Base-by-base conservation (phyloP, 768 basidiomycete species). In the Suillus luteus region DNA sequence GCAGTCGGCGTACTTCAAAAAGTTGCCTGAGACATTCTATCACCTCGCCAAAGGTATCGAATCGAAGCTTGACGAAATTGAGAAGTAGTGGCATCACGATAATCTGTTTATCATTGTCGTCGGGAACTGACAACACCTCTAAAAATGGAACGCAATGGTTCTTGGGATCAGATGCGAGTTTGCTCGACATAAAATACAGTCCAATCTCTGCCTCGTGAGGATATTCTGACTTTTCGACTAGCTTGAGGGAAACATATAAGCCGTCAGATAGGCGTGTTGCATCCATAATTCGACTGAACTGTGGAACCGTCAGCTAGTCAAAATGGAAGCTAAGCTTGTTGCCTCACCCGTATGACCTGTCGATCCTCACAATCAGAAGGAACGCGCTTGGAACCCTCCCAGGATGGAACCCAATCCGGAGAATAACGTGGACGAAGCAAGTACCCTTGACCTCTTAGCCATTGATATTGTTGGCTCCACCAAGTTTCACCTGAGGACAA, bases 351-450 rank as follows among this genome's bases (percentile, higher is more conserved):
- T 19, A 43, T 1, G 14, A 44, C 12, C 17, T 38, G 2, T 10
- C 57, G 24, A 33, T 65, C 65, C 33, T 65, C 65, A 31, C 65
- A 65, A 22, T 2, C 17, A 1, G n/a, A 27, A 9, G 31, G 7
- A 24, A 8, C 17, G 9, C 38, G 61, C 2, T 55, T 57, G 11
- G n/a, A 65, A 54, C 31, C 35, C 22, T 38, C 44, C 78, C 78
- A 79, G 2, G 77, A 79, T 1, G 76, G 74, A 6, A 69, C 62
- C 78, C 78, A 79, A 35, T 70, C 72, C 1, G 77, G 77, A 14
- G 52, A 27, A 57, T 73, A 78, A 1, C 79, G 70, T 1, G 73
- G 64, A 0, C 78, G 73, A 4, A 80, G 70, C 27, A 67, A 48
- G 60, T 79, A 80, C 14, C 78, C 76, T 22, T 55, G 62, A 2